A percentile compares a stretch with the other conserved stretches of the same genome.
Evolutionary conservation across 2,329 filamentous ascomycete genomes (phyloP).

Genomic region (Penicillium hordei): DNA sequence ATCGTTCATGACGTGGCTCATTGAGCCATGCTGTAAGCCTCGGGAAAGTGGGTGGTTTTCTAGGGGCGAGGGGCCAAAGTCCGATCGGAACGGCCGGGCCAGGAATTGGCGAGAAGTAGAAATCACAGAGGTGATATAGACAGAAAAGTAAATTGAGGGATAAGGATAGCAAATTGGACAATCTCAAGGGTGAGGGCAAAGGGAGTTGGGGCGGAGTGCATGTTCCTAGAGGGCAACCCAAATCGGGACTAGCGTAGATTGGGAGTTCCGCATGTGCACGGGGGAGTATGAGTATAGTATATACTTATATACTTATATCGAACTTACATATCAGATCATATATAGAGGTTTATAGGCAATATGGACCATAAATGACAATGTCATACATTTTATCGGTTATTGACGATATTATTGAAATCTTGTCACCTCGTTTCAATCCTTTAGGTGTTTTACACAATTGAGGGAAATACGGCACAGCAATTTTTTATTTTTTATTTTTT

Average conservation of each 20-base stretch:
- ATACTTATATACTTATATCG: not conserved
- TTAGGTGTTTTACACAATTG: too few relatives aligned
- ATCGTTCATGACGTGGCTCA: constrained; percentile 30
- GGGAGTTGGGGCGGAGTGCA: constrained; percentile 18
- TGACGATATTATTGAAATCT: not conserved
- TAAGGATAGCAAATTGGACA: constrained; percentile 18
- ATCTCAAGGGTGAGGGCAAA: constrained; percentile 15
- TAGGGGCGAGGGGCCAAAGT: not conserved
- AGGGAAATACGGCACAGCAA: not conserved
- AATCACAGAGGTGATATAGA: not conserved
- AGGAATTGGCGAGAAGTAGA: not conserved
- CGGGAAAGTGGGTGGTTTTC: constrained; percentile 10
- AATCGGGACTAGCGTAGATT: constrained; percentile 23
- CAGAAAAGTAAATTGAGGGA: constrained; percentile 7
- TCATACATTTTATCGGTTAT: not conserved
- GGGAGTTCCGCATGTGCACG: constrained; percentile 6
- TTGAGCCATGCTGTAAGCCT: constrained; percentile 30
- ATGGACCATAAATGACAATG: not conserved
- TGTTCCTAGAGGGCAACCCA: constrained; percentile 16
- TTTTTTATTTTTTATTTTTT: not conserved
- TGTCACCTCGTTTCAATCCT: too few relatives aligned
- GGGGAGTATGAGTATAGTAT: not conserved
- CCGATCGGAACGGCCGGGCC: constrained; percentile 11
- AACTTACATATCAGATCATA: not conserved
- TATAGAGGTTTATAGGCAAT: not conserved